Conservation (phyloP, 2,329 filamentous ascomycete genomes). For the Hypoxylon sp. region DNA sequence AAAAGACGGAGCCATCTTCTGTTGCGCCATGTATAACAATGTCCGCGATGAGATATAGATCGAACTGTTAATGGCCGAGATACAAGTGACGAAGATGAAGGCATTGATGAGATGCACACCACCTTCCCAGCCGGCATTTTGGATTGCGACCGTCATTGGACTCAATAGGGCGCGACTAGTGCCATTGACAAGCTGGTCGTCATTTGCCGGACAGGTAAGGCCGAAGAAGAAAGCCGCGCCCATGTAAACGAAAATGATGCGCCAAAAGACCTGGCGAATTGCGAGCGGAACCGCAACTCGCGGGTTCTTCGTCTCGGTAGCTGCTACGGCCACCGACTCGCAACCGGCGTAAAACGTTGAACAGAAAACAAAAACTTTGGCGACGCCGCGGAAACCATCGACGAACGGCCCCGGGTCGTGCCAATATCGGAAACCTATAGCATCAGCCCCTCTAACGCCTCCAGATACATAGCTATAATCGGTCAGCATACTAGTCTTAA, state of each 20-base stretch:
- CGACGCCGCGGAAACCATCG: slow-evolving; percentile 76
- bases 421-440: slow-evolving; percentile 81
- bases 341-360: slow-evolving; percentile 79
- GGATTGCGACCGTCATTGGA: slow-evolving; percentile 81
- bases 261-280: slow-evolving; percentile 73
- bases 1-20: slow-evolving; percentile 78
- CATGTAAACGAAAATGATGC: slow-evolving; percentile 76
- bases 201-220: slow-evolving; percentile 79
- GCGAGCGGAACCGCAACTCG: slow-evolving; percentile 69
- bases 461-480: slow-evolving; percentile 73
- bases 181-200: slow-evolving; percentile 73
- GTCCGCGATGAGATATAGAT: slow-evolving; percentile 85
- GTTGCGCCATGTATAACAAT: slow-evolving; percentile 81
- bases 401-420: slow-evolving; percentile 78
- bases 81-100: slow-evolving; percentile 80
- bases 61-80: slow-evolving; percentile 80
- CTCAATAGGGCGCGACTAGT: slow-evolving; percentile 76
- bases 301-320: slow-evolving; percentile 73
- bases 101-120: slow-evolving; percentile 84
- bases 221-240: slow-evolving; percentile 82
- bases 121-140: slow-evolving; percentile 80
- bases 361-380: slow-evolving; percentile 77
- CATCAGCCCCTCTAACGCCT: slow-evolving; percentile 73
- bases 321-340: slow-evolving; percentile 72
- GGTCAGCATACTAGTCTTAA: slow-evolving; percentile 24